Percentiles rank a stretch among this genome's conserved stretches.
Conservation (phyloP, 2,329 filamentous ascomycete species). For the Colletotrichum lindemuthianum region DNA sequence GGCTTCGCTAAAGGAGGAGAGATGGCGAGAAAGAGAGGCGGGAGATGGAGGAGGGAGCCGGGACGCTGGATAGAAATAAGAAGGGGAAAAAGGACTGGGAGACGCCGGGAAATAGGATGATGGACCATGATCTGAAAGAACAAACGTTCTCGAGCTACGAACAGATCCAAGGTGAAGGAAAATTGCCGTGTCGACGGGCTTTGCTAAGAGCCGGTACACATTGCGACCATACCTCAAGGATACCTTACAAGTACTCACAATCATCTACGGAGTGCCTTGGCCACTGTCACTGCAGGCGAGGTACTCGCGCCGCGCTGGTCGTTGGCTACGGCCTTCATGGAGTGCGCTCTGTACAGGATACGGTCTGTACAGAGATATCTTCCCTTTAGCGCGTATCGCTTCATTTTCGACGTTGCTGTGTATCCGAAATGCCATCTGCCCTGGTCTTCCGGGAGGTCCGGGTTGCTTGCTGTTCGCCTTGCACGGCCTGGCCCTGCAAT, state of each 20-base stretch:
- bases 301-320: too few species aligned
- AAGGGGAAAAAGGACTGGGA: slow-evolving; percentile 20
- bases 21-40: slow-evolving; percentile 14
- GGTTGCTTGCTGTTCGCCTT: slow-evolving; percentile 25
- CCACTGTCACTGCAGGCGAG: too few species aligned
- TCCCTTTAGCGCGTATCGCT: slow-evolving; percentile 13
- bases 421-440: background rate
- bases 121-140: slow-evolving; percentile 24
- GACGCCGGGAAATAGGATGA: slow-evolving; percentile 19
- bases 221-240: too few species aligned
- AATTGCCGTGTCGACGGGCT: slow-evolving; percentile 23
- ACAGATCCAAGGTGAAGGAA: slow-evolving; percentile 32
- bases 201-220: background rate
- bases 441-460: slow-evolving; percentile 34
- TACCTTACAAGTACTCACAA: too few species aligned
- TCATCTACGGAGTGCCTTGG: too few species aligned
- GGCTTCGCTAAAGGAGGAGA: slow-evolving; percentile 1
- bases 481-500: slow-evolving; percentile 19
- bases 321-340: too few species aligned
- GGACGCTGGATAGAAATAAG: slow-evolving; percentile 19
- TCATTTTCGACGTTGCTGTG: background rate
- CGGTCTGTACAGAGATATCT: too few species aligned
- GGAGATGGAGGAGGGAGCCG: slow-evolving; percentile 7
- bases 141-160: slow-evolving; percentile 16
- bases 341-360: too few species aligned